Evolutionary conservation across 1,284 basidiomycete genomes (phyloP), one percentile per base, ranked within the genome.

Genomic region (Sphaerobolus stellatus): DNA sequence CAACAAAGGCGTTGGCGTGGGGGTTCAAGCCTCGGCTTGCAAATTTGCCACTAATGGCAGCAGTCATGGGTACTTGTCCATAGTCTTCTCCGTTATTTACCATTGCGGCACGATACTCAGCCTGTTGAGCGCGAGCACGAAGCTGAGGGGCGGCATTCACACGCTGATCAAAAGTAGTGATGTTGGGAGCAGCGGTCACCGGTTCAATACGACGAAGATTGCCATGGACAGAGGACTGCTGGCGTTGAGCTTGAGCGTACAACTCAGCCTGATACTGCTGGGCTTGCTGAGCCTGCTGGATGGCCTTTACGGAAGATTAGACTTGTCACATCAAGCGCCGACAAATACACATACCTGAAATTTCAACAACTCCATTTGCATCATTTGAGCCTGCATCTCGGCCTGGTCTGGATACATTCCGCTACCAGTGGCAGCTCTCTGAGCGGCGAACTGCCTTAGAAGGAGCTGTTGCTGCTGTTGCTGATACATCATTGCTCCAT

Each of bases 301-400:
- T 64, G n/a, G 64, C 68, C 70, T 72, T 50, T 3, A 48, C 29
- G 29, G 70, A 69, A 61, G 75, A 44, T 20, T 25, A 40, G 25
- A 34, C 7, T 4, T 20, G 22, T 41, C 5, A 20, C n/a, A 27
- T 30, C 18, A 9, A n/a, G 22, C 13, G 36, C 25, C 16, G 29
- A 18, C 29, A 24, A 11, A 48, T 50, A 2, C 27, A 71, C 78
- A 57, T 59, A 85, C 88, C 84, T 90, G 88, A 59, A 91, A 79
- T 62, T 82, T 80, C 65, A 90, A 71, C 62, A 91, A 80, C 71
- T 92, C 89, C 59, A 91, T 74, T 67, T 91, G 89, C 74, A 91
- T 79, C 76, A 90, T 77, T 72, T 91, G 89, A 77, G 91, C 78
- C 68, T 89, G 88, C 54, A 88, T 75, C 51, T 58, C 44, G 14